Base-by-base conservation (phyloP, 352 stramenopile species). In the Phytopythium aichiense region DNA sequence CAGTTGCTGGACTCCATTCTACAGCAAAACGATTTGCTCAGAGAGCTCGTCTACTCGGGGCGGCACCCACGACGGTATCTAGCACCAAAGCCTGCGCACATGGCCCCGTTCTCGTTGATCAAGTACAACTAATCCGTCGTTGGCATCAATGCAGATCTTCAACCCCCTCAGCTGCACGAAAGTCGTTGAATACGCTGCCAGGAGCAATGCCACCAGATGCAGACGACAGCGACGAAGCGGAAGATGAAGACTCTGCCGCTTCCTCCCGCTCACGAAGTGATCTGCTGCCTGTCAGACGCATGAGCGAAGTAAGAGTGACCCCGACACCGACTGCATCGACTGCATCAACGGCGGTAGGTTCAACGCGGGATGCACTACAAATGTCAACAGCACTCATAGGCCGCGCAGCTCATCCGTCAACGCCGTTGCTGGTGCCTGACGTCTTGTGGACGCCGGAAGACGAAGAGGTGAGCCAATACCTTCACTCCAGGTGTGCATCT, bases 381-480 rank as follows among this genome's bases (percentile, higher is more conserved):
- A 28, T n/a, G 2, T 8, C 22, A 28, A 11, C 45, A 28, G 2
- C 2, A 18, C 20, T n/a, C 20, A 1, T 7, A 49, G 25, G 1
- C 4, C 45, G 8, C 7, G n/a, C 22, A 30, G 55, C 52, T 31
- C 30, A 23, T n/a, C 56, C 2, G 30, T 16, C 22, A 49, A 64
- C 15, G 45, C n/a, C 45, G 4, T 18, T 38, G 20, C 13, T 33
- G 38, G 37, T 86, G 11, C 80, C 76, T 12, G 68, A 83, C 42
- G 53, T 89, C 52, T 63, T 75, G 30, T 89, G 79, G 79, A 89
- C 73, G 5, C 73, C 84, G 25, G 67, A 83, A 56, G 75, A 84
- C 53, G 79, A 89, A 68, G 35, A 76, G 56, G 79, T 87, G 52
- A 22, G 52, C 15, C 28, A 31, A 40, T 18, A n/a, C 11, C 28